Conservation (phyloP, 129 eudicot genomes). For the Tagetes patula region DNA sequence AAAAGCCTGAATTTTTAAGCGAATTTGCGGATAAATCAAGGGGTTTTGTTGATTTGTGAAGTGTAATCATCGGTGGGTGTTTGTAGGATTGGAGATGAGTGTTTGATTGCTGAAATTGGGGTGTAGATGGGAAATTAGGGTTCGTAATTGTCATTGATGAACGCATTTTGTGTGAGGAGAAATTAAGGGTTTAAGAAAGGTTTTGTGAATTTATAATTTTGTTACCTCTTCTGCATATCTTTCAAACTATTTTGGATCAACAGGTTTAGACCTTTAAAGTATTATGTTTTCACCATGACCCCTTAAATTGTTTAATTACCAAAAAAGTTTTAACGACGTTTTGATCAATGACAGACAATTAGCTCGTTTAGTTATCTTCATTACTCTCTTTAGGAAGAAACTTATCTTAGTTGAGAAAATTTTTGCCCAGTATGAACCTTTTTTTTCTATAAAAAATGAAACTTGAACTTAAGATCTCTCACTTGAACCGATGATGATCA, state of each 20-base stretch:
- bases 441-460: no score
- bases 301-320: slow-evolving; percentile 9
- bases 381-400: no score
- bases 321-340: no score
- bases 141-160: slow-evolving; percentile 35
- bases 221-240: slow-evolving; percentile 16
- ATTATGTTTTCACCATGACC: not conserved
- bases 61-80: slow-evolving; percentile 23
- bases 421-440: no score
- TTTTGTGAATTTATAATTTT: slow-evolving; percentile 23
- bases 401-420: no score
- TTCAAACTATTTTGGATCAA: not conserved
- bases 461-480: no score
- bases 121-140: slow-evolving; percentile 35
- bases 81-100: slow-evolving; percentile 9
- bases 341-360: no score
- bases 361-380: no score
- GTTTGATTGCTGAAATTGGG: slow-evolving; percentile 33
- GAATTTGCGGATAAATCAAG: slow-evolving; percentile 25
- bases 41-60: slow-evolving; percentile 23
- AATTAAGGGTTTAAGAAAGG: slow-evolving; percentile 47
- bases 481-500: no score
- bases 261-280: no score
- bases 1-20: slow-evolving; percentile 54
- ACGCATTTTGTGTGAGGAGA: slow-evolving; percentile 32